Evolutionary conservation across 2,329 filamentous ascomycete genomes (phyloP).

Genomic region (Aspergillus quadrilineatus): DNA sequence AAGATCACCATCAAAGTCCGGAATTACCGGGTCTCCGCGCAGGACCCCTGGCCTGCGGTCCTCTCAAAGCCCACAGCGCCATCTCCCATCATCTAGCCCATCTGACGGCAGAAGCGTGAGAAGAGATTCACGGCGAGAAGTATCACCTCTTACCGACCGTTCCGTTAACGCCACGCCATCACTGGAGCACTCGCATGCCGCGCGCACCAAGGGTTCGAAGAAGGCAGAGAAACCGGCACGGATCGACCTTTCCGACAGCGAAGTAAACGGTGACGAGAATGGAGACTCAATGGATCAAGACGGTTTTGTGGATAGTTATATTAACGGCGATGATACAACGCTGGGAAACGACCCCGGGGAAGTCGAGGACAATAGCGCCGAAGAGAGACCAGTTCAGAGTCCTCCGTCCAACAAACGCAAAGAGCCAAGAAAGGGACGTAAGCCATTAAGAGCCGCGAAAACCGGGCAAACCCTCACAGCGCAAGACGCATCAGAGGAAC

Average conservation of each 20-base stretch:
- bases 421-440: conserved; percentile 18
- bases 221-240: conserved; percentile 24
- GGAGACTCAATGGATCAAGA: conserved; percentile 28
- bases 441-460: conserved; percentile 19
- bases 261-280: conserved; percentile 34
- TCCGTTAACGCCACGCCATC: conserved; percentile 34
- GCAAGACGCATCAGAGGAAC: conserved; percentile 20
- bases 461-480: conserved; percentile 12
- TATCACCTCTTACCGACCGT: conserved; percentile 38
- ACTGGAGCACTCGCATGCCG: conserved; percentile 25
- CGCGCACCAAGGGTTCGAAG: conserved; percentile 22
- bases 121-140: conserved; percentile 26
- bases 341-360: conserved; percentile 20
- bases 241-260: conserved; percentile 38
- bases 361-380: conserved; percentile 18
- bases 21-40: conserved; percentile 43
- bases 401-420: conserved; percentile 15
- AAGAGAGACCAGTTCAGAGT: conserved; percentile 21
- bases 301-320: conserved; percentile 28
- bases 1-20: conserved; percentile 48
- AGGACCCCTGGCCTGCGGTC: conserved; percentile 44
- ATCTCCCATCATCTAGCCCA: conserved; percentile 39
- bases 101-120: conserved; percentile 33
- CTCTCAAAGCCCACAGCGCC: conserved; percentile 39
- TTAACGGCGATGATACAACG: conserved; percentile 26